Base-by-base conservation (phyloP, 2,329 filamentous ascomycete species). In the Claviceps fusiformis region DNA sequence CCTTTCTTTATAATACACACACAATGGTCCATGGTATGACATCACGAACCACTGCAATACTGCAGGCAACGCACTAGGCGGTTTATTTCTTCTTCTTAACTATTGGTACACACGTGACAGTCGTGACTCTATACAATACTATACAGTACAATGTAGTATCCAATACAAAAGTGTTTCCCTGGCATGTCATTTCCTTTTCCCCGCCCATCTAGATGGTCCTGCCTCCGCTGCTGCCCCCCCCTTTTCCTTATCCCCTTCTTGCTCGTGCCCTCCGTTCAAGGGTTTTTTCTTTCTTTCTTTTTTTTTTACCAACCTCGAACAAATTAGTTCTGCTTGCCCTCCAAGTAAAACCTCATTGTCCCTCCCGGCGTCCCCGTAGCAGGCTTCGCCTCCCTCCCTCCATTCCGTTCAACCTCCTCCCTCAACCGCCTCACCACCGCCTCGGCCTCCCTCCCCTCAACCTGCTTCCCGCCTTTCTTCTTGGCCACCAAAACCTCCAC, bases 401-500 rank as follows among this genome's bases (percentile, higher is more conserved):
- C 71, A 15, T 63, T 55, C 15, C 63, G 63, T 49, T 68, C 66
- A 11, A 70, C 59, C 49, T 62, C 61, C 17, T 72, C 71, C 56
- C 62, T 60, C 8, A 78, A 63, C 50, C 59, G 66, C 49, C 57
- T 59, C 33, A 92, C 62, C 48, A 91, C 67, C 29, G 69, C 75
- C 57, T 77, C 67, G 24, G 81, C 81, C 68, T 91, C 84, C 29
- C 82, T 80, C 43, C 64, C 63, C 0, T 86, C 82, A 56, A 75
- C 75, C 59, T 78, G 75, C 60, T 77, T 76, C 56, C 76, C 76
- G 62, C 77, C 79, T 75, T 85, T 91, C 67, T 79, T 80, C 56
- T 66, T 67, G n/a, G 82, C 81, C 51, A 96, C 63, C 54, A 85
- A 63, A 11, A 96, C 65, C 66, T 93, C 85, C 24, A 96, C 89